These are phyloP conservation scores for Paraurostyla sp. DNA, from an alignment of 73 alveolate species.

Conservation along the genomic window DNA sequence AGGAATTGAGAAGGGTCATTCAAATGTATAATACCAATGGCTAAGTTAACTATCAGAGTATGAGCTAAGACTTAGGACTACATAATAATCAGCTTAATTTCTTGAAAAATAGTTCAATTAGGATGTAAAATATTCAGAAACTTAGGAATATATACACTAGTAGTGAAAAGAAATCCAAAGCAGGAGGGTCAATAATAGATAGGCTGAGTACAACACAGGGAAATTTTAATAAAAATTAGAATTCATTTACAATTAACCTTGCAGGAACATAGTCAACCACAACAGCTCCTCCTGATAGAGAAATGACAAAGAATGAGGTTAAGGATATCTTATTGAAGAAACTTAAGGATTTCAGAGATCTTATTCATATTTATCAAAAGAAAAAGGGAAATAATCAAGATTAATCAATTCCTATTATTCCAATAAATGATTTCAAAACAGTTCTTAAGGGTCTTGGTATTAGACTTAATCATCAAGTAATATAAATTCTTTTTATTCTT, in stretches of 20 bases:
- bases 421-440: conserved; percentile 10
- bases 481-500: background rate
- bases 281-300: too few species aligned
- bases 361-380: conserved; percentile 12
- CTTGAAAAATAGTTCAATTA: background rate
- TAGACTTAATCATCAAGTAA: background rate
- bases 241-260: too few species aligned
- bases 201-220: too few species aligned
- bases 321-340: background rate
- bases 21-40: background rate
- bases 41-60: background rate
- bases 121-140: conserved; percentile 11
- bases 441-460: conserved; percentile 21
- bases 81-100: conserved; percentile 12
- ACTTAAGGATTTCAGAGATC: conserved; percentile 36
- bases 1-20: background rate
- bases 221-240: too few species aligned
- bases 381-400: background rate
- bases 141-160: conserved; percentile 13
- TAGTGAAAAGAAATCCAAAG: background rate
- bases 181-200: too few species aligned
- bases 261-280: too few species aligned
- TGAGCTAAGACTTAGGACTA: background rate
- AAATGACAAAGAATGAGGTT: background rate
- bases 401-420: too few species aligned